phyloP scores from a whole-genome alignment of 768 basidiomycete genomes.

The Roridomyces roridus region DNA sequence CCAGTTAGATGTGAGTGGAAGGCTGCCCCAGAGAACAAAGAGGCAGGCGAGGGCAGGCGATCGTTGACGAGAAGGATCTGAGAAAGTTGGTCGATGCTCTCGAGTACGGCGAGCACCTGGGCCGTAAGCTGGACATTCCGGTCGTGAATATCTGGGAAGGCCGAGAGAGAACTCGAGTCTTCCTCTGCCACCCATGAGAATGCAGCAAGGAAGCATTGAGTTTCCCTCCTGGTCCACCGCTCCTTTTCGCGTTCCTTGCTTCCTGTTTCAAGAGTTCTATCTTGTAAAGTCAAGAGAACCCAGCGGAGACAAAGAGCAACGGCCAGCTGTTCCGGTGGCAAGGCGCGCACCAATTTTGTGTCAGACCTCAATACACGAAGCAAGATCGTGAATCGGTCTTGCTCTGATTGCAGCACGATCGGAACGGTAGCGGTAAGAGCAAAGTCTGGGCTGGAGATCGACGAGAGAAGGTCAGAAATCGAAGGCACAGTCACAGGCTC shows the following conservation, averaged over 20 bases:
- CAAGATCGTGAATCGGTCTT: constrained; percentile 60
- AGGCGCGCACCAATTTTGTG: constrained; percentile 46
- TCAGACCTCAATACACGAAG: constrained; percentile 65
- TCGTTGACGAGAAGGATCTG: constrained; percentile 65
- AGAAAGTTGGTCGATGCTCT: constrained; percentile 63
- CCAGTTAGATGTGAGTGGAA: constrained; percentile 63
- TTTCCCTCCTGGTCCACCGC: constrained; percentile 73
- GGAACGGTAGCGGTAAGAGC: constrained; percentile 42
- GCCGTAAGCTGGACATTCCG: constrained; percentile 73
- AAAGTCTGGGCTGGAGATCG: constrained; percentile 42
- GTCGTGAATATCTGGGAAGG: constrained; percentile 51
- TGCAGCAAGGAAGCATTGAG: constrained; percentile 60
- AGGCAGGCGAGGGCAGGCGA: constrained; percentile 50
- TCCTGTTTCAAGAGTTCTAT: constrained; percentile 54
- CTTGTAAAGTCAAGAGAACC: constrained; percentile 57
- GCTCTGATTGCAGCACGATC: constrained; percentile 54
- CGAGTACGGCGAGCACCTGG: constrained; percentile 64
- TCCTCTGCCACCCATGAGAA: constrained; percentile 39
- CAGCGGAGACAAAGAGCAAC: constrained; percentile 67
- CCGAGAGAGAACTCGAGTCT: neutral
- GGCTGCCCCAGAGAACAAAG: constrained; percentile 60
- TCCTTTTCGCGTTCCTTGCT: constrained; percentile 69
- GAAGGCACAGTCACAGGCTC: constrained; percentile 62
- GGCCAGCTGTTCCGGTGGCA: constrained; percentile 54
- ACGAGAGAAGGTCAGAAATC: constrained; percentile 53